phyloP scores from a whole-genome alignment of 1,284 basidiomycete genomes.

The Cutaneotrichosporon spelunceum region DNA sequence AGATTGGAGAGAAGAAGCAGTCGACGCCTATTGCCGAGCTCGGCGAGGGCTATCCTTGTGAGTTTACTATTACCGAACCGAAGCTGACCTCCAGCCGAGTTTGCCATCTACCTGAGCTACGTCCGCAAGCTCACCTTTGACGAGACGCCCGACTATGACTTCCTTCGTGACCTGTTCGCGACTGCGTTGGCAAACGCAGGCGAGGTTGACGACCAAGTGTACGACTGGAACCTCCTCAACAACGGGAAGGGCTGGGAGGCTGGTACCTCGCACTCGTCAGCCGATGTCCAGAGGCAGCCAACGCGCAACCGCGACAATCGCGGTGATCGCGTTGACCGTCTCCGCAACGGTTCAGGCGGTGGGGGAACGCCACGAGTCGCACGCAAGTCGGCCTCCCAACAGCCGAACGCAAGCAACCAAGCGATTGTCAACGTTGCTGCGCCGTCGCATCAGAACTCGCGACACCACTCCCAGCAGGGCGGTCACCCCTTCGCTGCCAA shows the following conservation, averaged over 20 bases:
- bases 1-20: constrained; percentile 99
- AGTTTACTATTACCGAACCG: constrained; percentile 43
- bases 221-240: constrained; percentile 87
- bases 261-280: constrained; percentile 50
- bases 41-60: constrained; percentile 86
- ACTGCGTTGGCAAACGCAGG: constrained; percentile 86
- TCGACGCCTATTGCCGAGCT: constrained; percentile 91
- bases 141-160: constrained; percentile 95
- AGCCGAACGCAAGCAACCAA: constrained; percentile 51
- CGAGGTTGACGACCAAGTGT: constrained; percentile 81
- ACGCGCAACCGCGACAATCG: constrained; percentile 41
- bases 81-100: constrained; percentile 61
- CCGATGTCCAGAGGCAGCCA: constrained; percentile 39
- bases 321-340: constrained; percentile 52
- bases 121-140: constrained; percentile 93
- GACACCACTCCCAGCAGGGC: constrained; percentile 46
- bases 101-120: constrained; percentile 96
- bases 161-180: constrained; percentile 83
- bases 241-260: constrained; percentile 93
- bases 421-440: constrained; percentile 50
- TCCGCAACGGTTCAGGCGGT: constrained; percentile 44
- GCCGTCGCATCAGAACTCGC: constrained; percentile 41
- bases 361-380: constrained; percentile 34
- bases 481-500: constrained; percentile 48
- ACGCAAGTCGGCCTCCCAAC: constrained; percentile 45